A percentile compares a stretch with the other conserved stretches of the same genome.
Conservation (phyloP, 2,329 filamentous ascomycete genomes). For the Botryotinia convoluta region DNA sequence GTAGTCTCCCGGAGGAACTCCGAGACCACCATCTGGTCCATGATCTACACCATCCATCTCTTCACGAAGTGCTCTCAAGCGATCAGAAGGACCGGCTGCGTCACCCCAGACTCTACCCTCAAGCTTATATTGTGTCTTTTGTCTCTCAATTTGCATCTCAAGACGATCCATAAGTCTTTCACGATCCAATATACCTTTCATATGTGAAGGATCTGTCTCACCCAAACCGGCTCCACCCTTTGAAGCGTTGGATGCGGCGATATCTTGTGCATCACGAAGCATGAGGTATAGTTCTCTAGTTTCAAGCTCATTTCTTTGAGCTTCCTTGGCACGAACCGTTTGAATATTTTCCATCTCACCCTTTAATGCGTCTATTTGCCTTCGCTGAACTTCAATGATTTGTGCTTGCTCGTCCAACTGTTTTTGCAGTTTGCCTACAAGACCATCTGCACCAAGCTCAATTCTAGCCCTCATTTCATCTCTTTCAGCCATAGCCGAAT, state of each 20-base stretch:
- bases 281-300: constrained; percentile 96
- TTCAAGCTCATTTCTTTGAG: constrained; percentile 92
- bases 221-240: constrained; percentile 51
- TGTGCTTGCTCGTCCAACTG: constrained; percentile 90
- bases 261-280: constrained; percentile 95
- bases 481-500: constrained; percentile 91
- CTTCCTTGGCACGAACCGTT: constrained; percentile 80
- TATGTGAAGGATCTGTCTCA: constrained; percentile 68
- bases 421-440: constrained; percentile 89
- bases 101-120: constrained; percentile 91
- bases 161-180: constrained; percentile 89
- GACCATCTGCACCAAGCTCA: constrained; percentile 86
- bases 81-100: constrained; percentile 79
- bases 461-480: constrained; percentile 90
- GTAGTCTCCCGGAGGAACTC: constrained; percentile 59
- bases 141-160: constrained; percentile 91
- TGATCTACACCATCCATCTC: constrained; percentile 76
- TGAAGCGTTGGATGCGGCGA: constrained; percentile 79
- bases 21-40: constrained; percentile 32
- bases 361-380: constrained; percentile 85
- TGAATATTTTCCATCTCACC: constrained; percentile 86
- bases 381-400: constrained; percentile 83
- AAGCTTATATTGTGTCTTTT: constrained; percentile 96
- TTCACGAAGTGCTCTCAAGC: constrained; percentile 85
- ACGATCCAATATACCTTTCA: constrained; percentile 91